Evolutionary conservation across 148 eudicot genomes (phyloP), one percentile per base, ranked within the genome.

Genomic region (Rhododendron vialii): DNA sequence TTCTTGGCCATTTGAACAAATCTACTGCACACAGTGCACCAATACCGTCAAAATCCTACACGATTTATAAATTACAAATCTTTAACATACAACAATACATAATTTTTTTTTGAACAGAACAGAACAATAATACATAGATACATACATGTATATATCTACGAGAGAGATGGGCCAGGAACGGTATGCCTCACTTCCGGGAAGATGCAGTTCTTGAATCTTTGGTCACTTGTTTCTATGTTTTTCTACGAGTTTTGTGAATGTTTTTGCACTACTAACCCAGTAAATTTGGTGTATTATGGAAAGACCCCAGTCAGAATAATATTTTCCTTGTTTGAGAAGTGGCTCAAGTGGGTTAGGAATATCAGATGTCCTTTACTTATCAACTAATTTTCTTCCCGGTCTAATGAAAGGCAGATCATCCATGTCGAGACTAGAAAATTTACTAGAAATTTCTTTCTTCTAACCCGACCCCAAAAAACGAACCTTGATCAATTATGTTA

Each of bases 1-100:
- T 84, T 84, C 81, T 92, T 91, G 41, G 90, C 91, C 96, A 93
- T 93, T 86, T 26, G 63, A 10, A 11, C 6, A 71, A 71, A 73
- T 50, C 85, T 65, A 22, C 78, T 45, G 73, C 15, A 71, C 57
- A 78, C 47, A 87, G 57, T 67, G 24, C 83, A 87, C 67, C 75
- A 77, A 74, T 71, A 76, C 55, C 35, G 69, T 57, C 55, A 61
- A 36, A 83, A 18, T 69, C 65, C 24, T 36, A 65, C 4, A 41
- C 33, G 38, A 83, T 43, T 3, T 7, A 53, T 13, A 13, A 53
- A 53, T 53, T 35, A 9, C 75, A 47, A 67, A 28, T 83, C 36
- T 15, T 53, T 8, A 43, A 67, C 61, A 82, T 41, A 41, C 43
- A 41, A 30, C 30, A 30, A 30, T 30, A 30, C 30, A 30, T 30